Base-by-base conservation (phyloP, 2,329 filamentous ascomycete genomes). In the Pseudocercospora eumusae region DNA sequence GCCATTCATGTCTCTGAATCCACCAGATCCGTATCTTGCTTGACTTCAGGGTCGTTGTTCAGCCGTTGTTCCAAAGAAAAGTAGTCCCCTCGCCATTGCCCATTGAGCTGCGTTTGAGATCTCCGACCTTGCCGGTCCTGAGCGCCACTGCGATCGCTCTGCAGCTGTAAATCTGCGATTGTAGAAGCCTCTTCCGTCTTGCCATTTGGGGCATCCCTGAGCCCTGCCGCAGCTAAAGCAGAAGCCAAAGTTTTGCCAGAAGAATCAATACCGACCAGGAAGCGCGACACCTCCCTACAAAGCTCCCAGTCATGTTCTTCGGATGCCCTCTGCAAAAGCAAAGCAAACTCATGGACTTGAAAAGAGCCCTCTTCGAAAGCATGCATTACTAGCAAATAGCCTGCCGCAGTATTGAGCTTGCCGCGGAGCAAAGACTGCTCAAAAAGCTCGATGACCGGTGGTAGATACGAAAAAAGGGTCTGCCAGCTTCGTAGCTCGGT, bases 401-500 rank as follows among this genome's bases (percentile, higher is more conserved):
- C 95, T 9, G 93, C 93, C 1, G 95, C 96, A 5, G 95, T 99
- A 77, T 98, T 98, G 55, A 99, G 81, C 3, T 89, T 91, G 2
- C 91, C 92, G 60, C 91, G 86, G 67, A 89, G 87, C 9, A 99
- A 80, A 4, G 92, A 93, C 75, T 96, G 91, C 75, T 99, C 93
- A 70, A 99, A 99, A 0, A 99, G 83, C 68, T 95, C 90, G 70
- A 92, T 89, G 3, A 93, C 91, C 0, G 93, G 91, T 0, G 95
- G 95, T 0, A 99, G 82, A 71, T 97, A 92, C 4, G 88, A 87
- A 75, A 99, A 99, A 0, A 99, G 82, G 0, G 95, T 97, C 63
- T 90, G 88, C 95, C 95, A 99, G 60, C 92, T 96, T 42, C 93
- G 87, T 7, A 96, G 87, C 74, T 99, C 95, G 0, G 95, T 99